Conservation (phyloP, 495 filamentous ascomycete species). For the Ramalina peruviana region DNA sequence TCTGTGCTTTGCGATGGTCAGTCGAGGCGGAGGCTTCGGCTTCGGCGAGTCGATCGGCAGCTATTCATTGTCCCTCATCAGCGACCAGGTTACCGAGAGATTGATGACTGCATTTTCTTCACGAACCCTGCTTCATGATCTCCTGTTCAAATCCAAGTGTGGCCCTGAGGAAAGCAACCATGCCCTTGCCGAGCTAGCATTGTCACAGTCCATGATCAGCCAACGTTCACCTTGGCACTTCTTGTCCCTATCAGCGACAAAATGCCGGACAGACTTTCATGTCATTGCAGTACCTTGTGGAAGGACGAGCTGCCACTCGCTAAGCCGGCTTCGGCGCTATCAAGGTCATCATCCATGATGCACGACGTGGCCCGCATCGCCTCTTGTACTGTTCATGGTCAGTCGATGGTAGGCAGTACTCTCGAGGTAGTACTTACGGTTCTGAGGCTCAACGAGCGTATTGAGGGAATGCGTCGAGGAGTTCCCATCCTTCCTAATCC, state of each 20-base stretch:
- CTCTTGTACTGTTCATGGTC: constrained; percentile 39
- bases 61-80: constrained; percentile 23
- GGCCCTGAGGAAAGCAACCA: constrained; percentile 72
- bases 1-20: constrained; percentile 61
- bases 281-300: constrained; percentile 46
- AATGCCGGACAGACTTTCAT: background rate
- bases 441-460: constrained; percentile 42
- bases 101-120: background rate
- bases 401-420: background rate
- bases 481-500: constrained; percentile 37
- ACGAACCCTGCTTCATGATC: constrained; percentile 67
- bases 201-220: constrained; percentile 12
- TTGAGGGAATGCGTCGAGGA: constrained; percentile 44
- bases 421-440: constrained; percentile 33
- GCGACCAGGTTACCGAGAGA: background rate
- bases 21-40: constrained; percentile 69
- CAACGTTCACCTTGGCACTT: background rate
- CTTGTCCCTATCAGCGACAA: constrained; percentile 10
- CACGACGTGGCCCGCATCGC: constrained; percentile 45
- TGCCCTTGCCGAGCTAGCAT: constrained; percentile 56
- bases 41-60: constrained; percentile 54
- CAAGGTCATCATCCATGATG: constrained; percentile 92
- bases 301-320: constrained; percentile 70
- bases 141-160: constrained; percentile 89
- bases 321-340: constrained; percentile 64